Conservation (phyloP, 495 filamentous ascomycete genomes). For the Evansstolkia leycettana region DNA sequence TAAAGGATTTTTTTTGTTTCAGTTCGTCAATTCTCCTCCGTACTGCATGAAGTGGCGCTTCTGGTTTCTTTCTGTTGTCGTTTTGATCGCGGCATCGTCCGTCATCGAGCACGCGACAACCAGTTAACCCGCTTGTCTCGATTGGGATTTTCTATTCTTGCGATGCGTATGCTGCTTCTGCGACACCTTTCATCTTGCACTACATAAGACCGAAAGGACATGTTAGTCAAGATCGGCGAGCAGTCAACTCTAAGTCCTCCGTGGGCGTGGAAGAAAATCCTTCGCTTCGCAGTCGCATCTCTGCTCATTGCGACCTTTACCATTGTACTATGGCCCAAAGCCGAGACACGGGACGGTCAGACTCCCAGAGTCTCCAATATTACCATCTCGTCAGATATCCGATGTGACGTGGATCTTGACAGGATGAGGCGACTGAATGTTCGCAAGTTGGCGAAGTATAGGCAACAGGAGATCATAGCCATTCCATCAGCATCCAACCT, state of each 20-base stretch:
- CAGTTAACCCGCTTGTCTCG: constrained; percentile 1
- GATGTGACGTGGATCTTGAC: constrained; percentile 22
- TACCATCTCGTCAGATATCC: constrained; percentile 19
- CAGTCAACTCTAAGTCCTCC: constrained; percentile 12
- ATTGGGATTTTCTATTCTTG: constrained; percentile 1
- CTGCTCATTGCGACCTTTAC: constrained; percentile 10
- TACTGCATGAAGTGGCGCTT: no score
- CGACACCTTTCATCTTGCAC: no score
- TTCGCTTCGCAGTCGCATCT: constrained; percentile 14
- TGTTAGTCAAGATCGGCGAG: constrained; percentile 12
- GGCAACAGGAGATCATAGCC: constrained; percentile 30
- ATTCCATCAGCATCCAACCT: constrained; percentile 13
- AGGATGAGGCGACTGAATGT: constrained; percentile 19
- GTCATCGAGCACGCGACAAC: neutral
- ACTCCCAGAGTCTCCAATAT: constrained; percentile 19
- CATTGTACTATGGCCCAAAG: constrained; percentile 17
- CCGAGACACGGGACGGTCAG: constrained; percentile 7
- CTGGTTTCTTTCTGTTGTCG: no score
- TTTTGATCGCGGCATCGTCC: no score
- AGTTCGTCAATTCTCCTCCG: no score
- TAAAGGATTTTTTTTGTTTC: no score
- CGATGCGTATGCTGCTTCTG: no score
- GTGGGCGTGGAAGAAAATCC: constrained; percentile 24
- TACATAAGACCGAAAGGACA: constrained; percentile 2
- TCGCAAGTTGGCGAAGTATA: constrained; percentile 22